Evolutionary conservation across 805 yeast genomes (phyloP), one percentile per base, ranked within the genome.

Genomic region (Tetrapisispora iriomotensis): DNA sequence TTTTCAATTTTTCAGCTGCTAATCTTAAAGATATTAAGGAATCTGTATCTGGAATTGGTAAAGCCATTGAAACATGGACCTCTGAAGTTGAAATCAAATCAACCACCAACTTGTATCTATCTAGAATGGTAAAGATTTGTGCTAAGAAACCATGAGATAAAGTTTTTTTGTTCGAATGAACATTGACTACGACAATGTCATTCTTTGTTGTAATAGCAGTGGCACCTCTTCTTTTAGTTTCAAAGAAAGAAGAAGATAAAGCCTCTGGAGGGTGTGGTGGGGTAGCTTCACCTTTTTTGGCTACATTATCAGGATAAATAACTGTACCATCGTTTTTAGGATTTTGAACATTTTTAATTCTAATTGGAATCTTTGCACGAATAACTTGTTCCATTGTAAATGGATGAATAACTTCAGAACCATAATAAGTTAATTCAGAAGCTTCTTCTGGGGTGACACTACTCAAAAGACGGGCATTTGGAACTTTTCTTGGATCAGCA

Each of bases 381-480:
- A 92, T 92, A 42, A 90, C 98, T 67, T 92, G 98, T 66, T 90
- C 97, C 98, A 92, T 92, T 18, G 98, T 92, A 69, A 92, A 88
- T 3, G 98, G 98, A 58, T 92, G 98, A 51, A 92, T 92, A 48
- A 92, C 98, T 65, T 92, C 98, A 2, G 94, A 81, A 33, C 98
- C 98, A 58, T 92, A 92, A 64, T 92, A 92, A 1, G 98, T 92
- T 61, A 92, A 74, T 66, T 92, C 98, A 0, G 97, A 92, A 4
- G 98, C 98, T 66, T 92, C 98, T 58, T 92, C 97, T 4, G 98
- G 98, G 0, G 97, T 92, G 46, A 92, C 96, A 38, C 86, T 76
- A 42, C 77, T 75, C 47, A 92, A 69, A 37, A 90, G 68, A 50
- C 95, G 72, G 3, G 98, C 98, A 40, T 76, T 77, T 27, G 87